Conservation (phyloP, 108 stramenopile species). For the Pelagomonas calceolata region DNA sequence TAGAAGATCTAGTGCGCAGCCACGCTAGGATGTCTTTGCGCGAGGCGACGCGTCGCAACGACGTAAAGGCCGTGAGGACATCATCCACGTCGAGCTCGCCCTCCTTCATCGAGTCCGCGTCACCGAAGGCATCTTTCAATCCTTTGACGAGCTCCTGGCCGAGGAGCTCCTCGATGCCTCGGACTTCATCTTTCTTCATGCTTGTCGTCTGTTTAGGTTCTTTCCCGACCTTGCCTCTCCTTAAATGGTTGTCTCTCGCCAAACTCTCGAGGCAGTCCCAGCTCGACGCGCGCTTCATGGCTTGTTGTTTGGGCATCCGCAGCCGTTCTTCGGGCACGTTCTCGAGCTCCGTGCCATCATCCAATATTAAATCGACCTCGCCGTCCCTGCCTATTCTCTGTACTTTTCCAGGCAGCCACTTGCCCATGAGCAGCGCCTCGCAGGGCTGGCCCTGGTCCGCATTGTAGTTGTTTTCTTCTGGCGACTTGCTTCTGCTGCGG, state of each 20-base stretch:
- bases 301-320: not conserved
- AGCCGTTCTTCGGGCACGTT: not conserved
- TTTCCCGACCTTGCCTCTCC: not conserved
- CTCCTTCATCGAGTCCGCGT: not conserved
- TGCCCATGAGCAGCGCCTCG: not conserved
- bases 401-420: not conserved
- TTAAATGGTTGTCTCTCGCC: not conserved
- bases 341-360: not conserved
- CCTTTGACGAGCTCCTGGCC: not conserved
- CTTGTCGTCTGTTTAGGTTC: too few relatives aligned
- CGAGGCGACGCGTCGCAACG: not conserved
- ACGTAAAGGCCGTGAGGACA: not conserved
- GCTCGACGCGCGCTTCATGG: not conserved
- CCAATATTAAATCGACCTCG: not conserved
- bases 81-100: not conserved
- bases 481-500: too few relatives aligned
- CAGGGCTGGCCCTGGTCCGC: too few relatives aligned
- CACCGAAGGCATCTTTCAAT: not conserved
- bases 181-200: not conserved
- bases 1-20: not conserved
- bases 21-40: not conserved
- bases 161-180: not conserved
- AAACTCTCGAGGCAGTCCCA: not conserved
- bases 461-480: too few relatives aligned
- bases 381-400: not conserved